A percentile compares a stretch with the other conserved stretches of the same genome.
Evolutionary conservation across 352 stramenopile species (phyloP).

Genomic region (Phytophthora fragariae): DNA sequence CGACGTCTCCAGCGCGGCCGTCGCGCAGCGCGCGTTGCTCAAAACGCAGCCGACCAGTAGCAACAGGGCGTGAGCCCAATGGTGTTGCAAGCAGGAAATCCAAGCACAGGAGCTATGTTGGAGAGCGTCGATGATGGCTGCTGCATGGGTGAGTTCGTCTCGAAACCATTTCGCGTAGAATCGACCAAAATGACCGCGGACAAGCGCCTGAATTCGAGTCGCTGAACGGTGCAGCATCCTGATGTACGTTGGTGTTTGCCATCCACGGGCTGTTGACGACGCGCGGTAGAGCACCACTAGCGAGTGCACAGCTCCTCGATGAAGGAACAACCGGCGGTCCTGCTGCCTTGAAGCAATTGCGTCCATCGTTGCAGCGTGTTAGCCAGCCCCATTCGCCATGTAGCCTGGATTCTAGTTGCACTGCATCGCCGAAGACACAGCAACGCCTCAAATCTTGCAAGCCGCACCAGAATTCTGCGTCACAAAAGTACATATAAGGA

Average conservation of each 20-base stretch:
- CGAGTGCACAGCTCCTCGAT: slow-evolving; percentile 60
- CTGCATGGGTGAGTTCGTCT: slow-evolving; percentile 41
- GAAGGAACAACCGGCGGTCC: slow-evolving; percentile 50
- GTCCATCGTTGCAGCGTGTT: slow-evolving; percentile 45
- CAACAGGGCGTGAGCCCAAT: slow-evolving; percentile 3
- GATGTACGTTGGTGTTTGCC: slow-evolving; percentile 61
- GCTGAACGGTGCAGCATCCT: slow-evolving; percentile 50
- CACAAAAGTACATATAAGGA: slow-evolving; percentile 11
- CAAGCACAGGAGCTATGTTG: too few relatives aligned
- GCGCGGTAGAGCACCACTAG: slow-evolving; percentile 58
- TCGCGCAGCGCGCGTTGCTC: slow-evolving; percentile 6
- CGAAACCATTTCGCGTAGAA: slow-evolving; percentile 42
- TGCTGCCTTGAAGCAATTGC: slow-evolving; percentile 35
- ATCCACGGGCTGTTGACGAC: slow-evolving; percentile 59
- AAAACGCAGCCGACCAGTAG: slow-evolving; percentile 12
- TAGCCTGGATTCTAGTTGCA: slow-evolving; percentile 68
- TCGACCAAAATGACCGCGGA: slow-evolving; percentile 58
- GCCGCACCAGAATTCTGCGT: slow-evolving; percentile 57
- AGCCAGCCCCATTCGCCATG: slow-evolving; percentile 81
- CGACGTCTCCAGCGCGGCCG: slow-evolving; percentile 9
- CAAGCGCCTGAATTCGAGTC: slow-evolving; percentile 62
- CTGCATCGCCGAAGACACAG: slow-evolving; percentile 47
- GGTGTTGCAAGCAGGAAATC: too few relatives aligned
- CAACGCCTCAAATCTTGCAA: slow-evolving; percentile 50
- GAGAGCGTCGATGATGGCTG: slow-evolving; percentile 4